Evolutionary conservation across 441 rosid species (phyloP).

Genomic region (Euphorbia celastroides): DNA sequence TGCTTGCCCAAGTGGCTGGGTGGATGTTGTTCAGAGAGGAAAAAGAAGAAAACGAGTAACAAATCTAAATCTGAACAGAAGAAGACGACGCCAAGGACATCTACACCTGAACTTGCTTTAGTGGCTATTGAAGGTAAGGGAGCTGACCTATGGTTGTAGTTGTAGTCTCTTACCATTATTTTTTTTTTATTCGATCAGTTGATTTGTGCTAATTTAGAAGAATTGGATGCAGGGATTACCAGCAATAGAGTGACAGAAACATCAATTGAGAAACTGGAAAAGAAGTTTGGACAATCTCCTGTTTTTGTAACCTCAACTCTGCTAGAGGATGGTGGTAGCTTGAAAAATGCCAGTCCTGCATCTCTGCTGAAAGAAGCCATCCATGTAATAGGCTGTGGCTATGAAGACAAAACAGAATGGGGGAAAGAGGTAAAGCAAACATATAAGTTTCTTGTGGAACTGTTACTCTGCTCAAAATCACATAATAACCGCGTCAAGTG

Average conservation of each 20-base stretch:
- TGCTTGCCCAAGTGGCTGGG: conserved; percentile 93
- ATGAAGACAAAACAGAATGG: conserved; percentile 95
- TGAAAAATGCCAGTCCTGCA: conserved; percentile 60
- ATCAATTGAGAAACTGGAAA: conserved; percentile 84
- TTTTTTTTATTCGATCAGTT: too few relatives aligned
- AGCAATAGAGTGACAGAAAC: conserved; percentile 80
- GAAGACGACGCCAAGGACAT: conserved; percentile 56
- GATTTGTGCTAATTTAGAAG: too few relatives aligned
- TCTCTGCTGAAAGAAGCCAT: conserved; percentile 81
- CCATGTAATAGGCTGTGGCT: conserved; percentile 86
- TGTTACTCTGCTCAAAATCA: too few relatives aligned
- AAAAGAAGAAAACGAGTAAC: too few relatives aligned
- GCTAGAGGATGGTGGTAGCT: conserved; percentile 89
- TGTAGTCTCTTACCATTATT: too few relatives aligned
- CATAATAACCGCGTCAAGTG: too few relatives aligned
- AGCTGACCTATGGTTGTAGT: too few relatives aligned
- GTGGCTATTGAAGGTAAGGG: conserved; percentile 93
- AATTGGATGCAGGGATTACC: conserved; percentile 79
- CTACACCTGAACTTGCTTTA: conserved; percentile 67
- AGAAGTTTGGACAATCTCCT: conserved; percentile 82
- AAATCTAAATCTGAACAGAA: conserved; percentile 59
- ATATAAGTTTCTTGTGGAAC: too few relatives aligned
- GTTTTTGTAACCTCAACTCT: conserved; percentile 80
- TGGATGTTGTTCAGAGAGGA: conserved; percentile 78
- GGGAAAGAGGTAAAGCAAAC: conserved; percentile 97